Evolutionary conservation across 140 eudicot species (phyloP), one percentile per base, ranked within the genome.

Genomic region (Artemisia princeps): DNA sequence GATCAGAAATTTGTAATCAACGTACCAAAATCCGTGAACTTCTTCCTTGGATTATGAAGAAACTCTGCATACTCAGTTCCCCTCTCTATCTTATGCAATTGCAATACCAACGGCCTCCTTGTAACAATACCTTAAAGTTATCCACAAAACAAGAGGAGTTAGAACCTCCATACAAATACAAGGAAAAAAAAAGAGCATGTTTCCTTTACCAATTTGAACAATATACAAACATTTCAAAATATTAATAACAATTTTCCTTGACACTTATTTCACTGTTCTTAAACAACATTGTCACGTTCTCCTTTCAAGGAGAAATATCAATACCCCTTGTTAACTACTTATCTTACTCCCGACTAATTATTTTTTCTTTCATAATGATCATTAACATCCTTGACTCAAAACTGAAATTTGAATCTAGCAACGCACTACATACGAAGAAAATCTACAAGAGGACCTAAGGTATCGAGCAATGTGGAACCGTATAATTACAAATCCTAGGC

Each of bases 101-200:
- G 98, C 80, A 92, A 66, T 70, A 92, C 98, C 87, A 92, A 74
- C 37, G 98, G 98, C 83, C 98, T 86, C 88, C 98, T 81, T 33
- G 98, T 92, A 65, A 92, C 98, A 80, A 92, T 92, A 46, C 98
- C 98, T 92, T 57, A 50, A 71, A 73, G 42, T 19, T 4, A 60
- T 74, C 55, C 57, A 67, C 56, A 74, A 67, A 55, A 42, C 14
- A 33, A 67, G 10, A 67, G n/a, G 4, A 60, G 74, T 67, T 56
- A 72, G 20, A 60, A 62, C 44, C 48, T 52, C 15, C 46, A 71
- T 51, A 61, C 24, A 12, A 4, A 28, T 16, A 52, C 12, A 13
- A 67, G 51, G 22, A n/a, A 48, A 3, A 50, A 23, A 42, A 7
- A 57, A 15, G 15, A 12, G 12, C 26, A 1, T 13, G 8, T 68